Percentiles rank a stretch among this genome's conserved stretches.
phyloP scores from a whole-genome alignment of 495 filamentous ascomycete genomes.

The Xylaria bambusicola region DNA sequence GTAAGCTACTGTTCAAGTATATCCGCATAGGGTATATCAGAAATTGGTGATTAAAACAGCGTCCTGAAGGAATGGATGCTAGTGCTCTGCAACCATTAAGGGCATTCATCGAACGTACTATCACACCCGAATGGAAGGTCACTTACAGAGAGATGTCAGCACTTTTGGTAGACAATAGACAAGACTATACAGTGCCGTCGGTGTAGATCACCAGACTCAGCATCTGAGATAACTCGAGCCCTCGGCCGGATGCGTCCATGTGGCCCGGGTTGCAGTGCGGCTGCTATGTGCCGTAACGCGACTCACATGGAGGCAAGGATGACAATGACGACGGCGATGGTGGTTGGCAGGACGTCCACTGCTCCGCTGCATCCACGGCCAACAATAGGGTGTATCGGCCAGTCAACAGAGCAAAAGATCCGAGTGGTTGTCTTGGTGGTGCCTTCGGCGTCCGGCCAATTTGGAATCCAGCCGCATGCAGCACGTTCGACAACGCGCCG shows the following conservation, averaged over 20 bases:
- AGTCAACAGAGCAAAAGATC: background rate
- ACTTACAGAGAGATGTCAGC: background rate
- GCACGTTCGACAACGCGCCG: background rate
- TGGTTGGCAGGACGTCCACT: background rate
- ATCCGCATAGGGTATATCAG: too few relatives aligned
- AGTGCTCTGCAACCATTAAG: background rate
- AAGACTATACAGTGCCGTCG: too few relatives aligned
- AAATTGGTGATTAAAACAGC: background rate
- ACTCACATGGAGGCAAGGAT: background rate
- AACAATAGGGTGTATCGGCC: background rate
- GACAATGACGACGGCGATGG: background rate
- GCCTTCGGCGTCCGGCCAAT: constrained; percentile 13
- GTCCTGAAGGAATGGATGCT: background rate
- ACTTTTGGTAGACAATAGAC: too few relatives aligned
- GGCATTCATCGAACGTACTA: too few relatives aligned
- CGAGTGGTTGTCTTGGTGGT: constrained; percentile 9
- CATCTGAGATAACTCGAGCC: background rate
- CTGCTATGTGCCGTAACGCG: constrained; percentile 1
- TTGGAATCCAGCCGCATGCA: constrained; percentile 18
- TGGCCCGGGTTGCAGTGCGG: background rate
- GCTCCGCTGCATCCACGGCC: background rate
- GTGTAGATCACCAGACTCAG: background rate
- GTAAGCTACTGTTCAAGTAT: too few relatives aligned
- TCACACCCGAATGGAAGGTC: constrained; percentile 12
- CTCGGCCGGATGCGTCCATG: constrained; percentile 1